These are phyloP conservation scores for Fraxinus americana DNA, from an alignment of 257 asterid species.

Conservation along the genomic window DNA sequence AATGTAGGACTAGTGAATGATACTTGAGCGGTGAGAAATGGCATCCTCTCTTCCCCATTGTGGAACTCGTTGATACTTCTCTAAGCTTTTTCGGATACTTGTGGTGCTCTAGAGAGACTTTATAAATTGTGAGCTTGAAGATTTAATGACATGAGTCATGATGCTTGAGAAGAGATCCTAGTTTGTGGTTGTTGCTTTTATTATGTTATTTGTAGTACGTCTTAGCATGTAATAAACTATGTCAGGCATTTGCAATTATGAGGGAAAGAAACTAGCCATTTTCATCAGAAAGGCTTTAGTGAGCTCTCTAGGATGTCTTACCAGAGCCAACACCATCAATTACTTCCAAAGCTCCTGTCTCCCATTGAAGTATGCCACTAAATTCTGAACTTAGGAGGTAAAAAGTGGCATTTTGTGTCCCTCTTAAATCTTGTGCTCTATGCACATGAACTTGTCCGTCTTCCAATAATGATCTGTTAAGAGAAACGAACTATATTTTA, in stretches of 20 bases:
- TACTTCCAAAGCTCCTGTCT: background rate
- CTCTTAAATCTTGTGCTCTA: background rate
- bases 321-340: background rate
- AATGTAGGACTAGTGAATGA: background rate
- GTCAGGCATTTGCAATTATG: background rate
- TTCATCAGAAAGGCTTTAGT: background rate
- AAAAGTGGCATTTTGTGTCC: background rate
- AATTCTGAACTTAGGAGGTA: constrained; percentile 7
- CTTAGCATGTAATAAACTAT: constrained; percentile 1
- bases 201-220: background rate
- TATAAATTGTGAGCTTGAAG: background rate
- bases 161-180: background rate
- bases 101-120: background rate
- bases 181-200: background rate
- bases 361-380: background rate
- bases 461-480: constrained; percentile 27
- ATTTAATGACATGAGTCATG: background rate
- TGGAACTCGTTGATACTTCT: background rate
- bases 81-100: background rate
- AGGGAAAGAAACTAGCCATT: background rate
- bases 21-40: background rate
- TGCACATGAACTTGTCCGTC: constrained; percentile 16
- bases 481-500: constrained; percentile 40
- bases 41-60: background rate
- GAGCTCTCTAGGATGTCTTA: constrained; percentile 13